phyloP scores from a whole-genome alignment of 2,329 filamentous ascomycete genomes.

The Claviceps fusiformis region DNA sequence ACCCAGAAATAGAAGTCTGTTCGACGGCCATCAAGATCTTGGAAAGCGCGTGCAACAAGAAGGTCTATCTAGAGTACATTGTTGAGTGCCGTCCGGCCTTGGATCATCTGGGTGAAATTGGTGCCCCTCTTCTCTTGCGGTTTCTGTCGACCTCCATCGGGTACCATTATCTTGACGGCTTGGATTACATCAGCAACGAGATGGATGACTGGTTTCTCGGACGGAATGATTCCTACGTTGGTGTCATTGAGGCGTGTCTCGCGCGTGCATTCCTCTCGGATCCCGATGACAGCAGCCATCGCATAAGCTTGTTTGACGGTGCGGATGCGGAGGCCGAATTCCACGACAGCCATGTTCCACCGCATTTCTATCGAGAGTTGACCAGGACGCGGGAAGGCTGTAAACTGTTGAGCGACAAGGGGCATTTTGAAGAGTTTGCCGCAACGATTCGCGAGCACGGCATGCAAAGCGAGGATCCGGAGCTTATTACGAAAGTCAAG shows the following conservation, averaged over 20 bases:
- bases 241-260: conserved; percentile 87
- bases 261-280: conserved; percentile 69
- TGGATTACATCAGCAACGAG: conserved; percentile 98
- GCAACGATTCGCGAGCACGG: conserved; percentile 78
- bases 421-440: conserved; percentile 90
- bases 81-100: conserved; percentile 90
- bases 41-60: conserved; percentile 92
- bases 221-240: conserved; percentile 90
- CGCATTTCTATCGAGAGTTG: conserved; percentile 93
- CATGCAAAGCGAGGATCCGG: conserved; percentile 70
- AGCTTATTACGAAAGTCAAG: conserved; percentile 86
- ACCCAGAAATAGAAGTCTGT: conserved; percentile 93
- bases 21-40: conserved; percentile 93
- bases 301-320: conserved; percentile 45
- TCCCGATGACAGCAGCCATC: conserved; percentile 42
- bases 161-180: conserved; percentile 89
- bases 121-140: conserved; percentile 77
- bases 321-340: conserved; percentile 41
- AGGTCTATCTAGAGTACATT: conserved; percentile 82
- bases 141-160: conserved; percentile 94
- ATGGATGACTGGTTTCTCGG: conserved; percentile 99
- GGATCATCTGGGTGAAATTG: conserved; percentile 93
- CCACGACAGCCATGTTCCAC: conserved; percentile 63
- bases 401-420: conserved; percentile 76
- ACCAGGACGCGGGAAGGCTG: conserved; percentile 89